Conservation (phyloP, 306 rosid species). For the Medicago arabica region DNA sequence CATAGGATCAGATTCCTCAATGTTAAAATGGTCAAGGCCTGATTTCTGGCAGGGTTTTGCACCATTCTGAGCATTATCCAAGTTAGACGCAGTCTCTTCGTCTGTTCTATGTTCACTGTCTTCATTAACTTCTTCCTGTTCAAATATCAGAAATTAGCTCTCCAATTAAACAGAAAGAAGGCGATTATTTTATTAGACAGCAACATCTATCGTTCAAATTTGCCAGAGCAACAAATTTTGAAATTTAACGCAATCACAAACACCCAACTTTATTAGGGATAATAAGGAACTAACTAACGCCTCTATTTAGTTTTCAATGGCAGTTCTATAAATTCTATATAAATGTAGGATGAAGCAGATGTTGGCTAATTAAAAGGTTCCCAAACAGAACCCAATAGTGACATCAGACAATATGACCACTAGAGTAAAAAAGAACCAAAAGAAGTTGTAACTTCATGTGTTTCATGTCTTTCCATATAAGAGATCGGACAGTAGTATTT, state of each 20-base stretch:
- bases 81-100: constrained; percentile 39
- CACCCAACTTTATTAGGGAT: neutral
- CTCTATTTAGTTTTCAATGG: constrained; percentile 16
- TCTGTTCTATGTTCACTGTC: constrained; percentile 53
- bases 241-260: constrained; percentile 9
- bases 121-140: constrained; percentile 61
- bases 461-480: neutral
- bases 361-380: constrained; percentile 8
- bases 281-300: neutral
- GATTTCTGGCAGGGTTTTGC: constrained; percentile 49
- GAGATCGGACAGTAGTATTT: neutral
- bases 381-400: neutral
- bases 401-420: neutral
- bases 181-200: neutral
- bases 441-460: neutral
- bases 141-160: constrained; percentile 31
- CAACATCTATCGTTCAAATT: neutral
- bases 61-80: constrained; percentile 44
- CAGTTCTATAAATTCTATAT: constrained; percentile 11
- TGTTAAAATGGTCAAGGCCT: constrained; percentile 75
- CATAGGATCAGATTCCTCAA: constrained; percentile 72
- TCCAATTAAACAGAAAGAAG: constrained; percentile 35
- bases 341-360: constrained; percentile 3
- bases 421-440: neutral
- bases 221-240: neutral